Conservation (phyloP, 768 basidiomycete genomes). For the Kwoniella bestiolae region DNA sequence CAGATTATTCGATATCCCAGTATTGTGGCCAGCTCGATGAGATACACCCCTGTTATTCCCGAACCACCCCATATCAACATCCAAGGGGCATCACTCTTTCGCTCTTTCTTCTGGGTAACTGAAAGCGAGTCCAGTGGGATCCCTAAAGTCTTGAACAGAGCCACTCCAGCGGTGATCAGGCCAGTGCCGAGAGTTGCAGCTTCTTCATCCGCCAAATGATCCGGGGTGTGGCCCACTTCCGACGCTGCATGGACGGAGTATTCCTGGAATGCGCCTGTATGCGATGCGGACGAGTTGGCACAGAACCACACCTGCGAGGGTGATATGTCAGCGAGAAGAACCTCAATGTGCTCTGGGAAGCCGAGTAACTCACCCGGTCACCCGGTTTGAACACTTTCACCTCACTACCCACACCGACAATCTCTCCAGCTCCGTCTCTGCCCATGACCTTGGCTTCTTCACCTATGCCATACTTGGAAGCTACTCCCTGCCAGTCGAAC, state of each 20-base stretch:
- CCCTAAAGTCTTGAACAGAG: slow-evolving; percentile 33
- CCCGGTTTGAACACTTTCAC: slow-evolving; percentile 32
- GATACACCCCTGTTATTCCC: slow-evolving; percentile 41
- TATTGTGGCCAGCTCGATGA: slow-evolving; percentile 60
- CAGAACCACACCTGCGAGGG: slow-evolving; percentile 44
- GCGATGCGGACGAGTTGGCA: slow-evolving; percentile 33
- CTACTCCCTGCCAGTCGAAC: slow-evolving; percentile 44
- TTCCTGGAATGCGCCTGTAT: slow-evolving; percentile 45
- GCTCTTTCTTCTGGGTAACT: not conserved
- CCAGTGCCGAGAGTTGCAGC: slow-evolving; percentile 45
- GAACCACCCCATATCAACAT: slow-evolving; percentile 42
- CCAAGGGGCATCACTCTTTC: slow-evolving; percentile 19
- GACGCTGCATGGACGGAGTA: slow-evolving; percentile 39
- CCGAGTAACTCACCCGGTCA: slow-evolving; percentile 36
- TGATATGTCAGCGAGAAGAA: not conserved
- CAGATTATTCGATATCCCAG: slow-evolving; percentile 62
- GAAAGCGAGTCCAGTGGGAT: slow-evolving; percentile 15
- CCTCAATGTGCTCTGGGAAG: not conserved
- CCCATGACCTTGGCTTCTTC: slow-evolving; percentile 40
- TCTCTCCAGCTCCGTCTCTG: slow-evolving; percentile 38
- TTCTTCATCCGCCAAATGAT: slow-evolving; percentile 28
- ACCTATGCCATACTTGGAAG: slow-evolving; percentile 29
- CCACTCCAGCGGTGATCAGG: slow-evolving; percentile 43
- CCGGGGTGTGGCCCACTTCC: slow-evolving; percentile 37
- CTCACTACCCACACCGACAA: slow-evolving; percentile 27